Evolutionary conservation across 2,329 filamentous ascomycete genomes (phyloP).

Genomic region (Xylariaceae sp.): DNA sequence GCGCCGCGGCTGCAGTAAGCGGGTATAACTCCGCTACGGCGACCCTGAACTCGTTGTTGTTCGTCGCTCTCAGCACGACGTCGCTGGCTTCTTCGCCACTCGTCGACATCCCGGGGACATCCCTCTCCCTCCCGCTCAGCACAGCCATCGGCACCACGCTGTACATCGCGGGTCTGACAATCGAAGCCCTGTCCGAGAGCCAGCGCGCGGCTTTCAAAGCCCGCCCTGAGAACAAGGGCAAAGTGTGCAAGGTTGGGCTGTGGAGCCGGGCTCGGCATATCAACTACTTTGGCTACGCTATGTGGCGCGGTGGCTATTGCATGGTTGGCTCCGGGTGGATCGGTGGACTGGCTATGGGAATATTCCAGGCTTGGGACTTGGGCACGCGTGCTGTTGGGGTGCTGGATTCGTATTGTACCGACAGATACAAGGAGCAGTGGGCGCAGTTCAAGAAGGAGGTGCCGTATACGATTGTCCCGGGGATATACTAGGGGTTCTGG

Average conservation of each 20-base stretch:
- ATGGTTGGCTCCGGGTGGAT: conserved; percentile 36
- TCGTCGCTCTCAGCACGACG: conserved; percentile 47
- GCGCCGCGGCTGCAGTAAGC: conserved; percentile 40
- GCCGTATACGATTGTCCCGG: conserved; percentile 34
- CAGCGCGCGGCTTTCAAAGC: conserved; percentile 47
- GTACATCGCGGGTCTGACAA: conserved; percentile 48
- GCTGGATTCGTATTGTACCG: conserved; percentile 36
- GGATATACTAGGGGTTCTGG: conserved; percentile 29
- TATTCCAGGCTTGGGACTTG: conserved; percentile 31
- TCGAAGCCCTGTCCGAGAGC: conserved; percentile 53
- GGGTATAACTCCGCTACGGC: conserved; percentile 54
- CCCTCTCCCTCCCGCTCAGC: conserved; percentile 28
- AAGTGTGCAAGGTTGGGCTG: conserved; percentile 35
- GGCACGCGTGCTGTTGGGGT: conserved; percentile 27
- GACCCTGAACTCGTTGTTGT: conserved; percentile 51
- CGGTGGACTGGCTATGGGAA: conserved; percentile 28
- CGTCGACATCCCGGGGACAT: conserved; percentile 16
- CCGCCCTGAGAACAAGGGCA: conserved; percentile 34
- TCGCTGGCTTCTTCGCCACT: conserved; percentile 25
- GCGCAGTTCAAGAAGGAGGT: conserved; percentile 35
- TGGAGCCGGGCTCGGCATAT: conserved; percentile 38
- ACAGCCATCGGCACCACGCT: conserved; percentile 46
- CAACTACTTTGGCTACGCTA: conserved; percentile 38
- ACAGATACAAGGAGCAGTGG: conserved; percentile 38
- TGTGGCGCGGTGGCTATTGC: conserved; percentile 29